Conservation (phyloP, 2,329 filamentous ascomycete species). For the Knufia petricola region DNA sequence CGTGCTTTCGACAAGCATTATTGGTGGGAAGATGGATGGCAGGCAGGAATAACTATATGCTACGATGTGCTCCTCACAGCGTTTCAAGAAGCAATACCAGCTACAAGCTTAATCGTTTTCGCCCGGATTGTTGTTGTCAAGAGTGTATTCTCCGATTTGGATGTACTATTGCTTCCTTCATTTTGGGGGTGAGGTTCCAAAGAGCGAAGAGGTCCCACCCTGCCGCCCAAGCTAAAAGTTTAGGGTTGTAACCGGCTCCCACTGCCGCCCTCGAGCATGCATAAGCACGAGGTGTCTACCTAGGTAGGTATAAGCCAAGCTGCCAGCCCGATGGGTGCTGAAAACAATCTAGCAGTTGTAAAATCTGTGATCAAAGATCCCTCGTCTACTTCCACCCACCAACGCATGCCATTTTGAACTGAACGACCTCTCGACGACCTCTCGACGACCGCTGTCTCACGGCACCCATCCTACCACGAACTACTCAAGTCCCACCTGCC, state of each 20-base stretch:
- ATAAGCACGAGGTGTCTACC: background rate
- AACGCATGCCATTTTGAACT: background rate
- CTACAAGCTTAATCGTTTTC: background rate
- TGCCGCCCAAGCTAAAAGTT: conserved; percentile 3
- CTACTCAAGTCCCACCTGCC: background rate
- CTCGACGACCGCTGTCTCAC: background rate
- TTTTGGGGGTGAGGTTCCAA: background rate
- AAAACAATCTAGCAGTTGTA: background rate
- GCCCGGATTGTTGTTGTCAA: background rate
- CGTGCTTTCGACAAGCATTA: background rate
- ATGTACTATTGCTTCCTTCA: too few species aligned
- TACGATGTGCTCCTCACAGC: background rate
- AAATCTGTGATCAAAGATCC: background rate
- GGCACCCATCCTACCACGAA: background rate
- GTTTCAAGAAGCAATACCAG: background rate
- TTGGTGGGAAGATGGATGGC: conserved; percentile 2
- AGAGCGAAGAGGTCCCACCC: background rate
- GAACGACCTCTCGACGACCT: background rate
- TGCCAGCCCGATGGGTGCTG: background rate
- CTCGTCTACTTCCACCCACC: background rate
- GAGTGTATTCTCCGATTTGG: background rate
- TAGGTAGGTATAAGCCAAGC: too few species aligned
- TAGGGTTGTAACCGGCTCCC: background rate
- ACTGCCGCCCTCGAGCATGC: background rate
- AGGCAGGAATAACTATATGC: background rate